These are phyloP conservation scores for Fusarium sp. DNA, from an alignment of 2,329 filamentous ascomycete genomes.

Conservation along the genomic window DNA sequence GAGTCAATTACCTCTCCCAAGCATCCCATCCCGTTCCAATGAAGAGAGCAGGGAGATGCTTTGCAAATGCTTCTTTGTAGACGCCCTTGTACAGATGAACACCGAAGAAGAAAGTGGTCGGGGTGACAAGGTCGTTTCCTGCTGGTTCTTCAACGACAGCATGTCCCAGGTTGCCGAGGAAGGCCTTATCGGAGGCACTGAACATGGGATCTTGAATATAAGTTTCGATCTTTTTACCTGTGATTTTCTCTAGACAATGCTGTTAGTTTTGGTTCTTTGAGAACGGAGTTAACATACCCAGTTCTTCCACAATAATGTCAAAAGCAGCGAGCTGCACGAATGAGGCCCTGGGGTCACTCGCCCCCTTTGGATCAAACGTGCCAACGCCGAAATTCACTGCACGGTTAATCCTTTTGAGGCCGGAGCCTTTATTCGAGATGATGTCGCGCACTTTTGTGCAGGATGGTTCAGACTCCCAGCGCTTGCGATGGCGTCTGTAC, in stretches of 20 bases:
- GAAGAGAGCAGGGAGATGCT: slow-evolving; percentile 62
- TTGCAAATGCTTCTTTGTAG: slow-evolving; percentile 63
- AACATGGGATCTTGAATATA: slow-evolving; percentile 67
- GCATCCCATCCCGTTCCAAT: slow-evolving; percentile 66
- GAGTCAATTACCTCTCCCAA: slow-evolving; percentile 60
- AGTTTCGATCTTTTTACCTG: slow-evolving; percentile 52
- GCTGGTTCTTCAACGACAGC: slow-evolving; percentile 61
- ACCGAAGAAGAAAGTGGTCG: slow-evolving; percentile 67
- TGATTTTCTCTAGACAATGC: slow-evolving; percentile 28
- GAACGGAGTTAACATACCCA: slow-evolving; percentile 51
- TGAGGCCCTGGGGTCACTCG: slow-evolving; percentile 58
- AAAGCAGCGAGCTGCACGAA: slow-evolving; percentile 67
- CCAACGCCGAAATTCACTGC: slow-evolving; percentile 68
- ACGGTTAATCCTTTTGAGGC: slow-evolving; percentile 22
- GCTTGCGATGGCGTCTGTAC: slow-evolving; percentile 42
- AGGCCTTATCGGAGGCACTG: slow-evolving; percentile 59
- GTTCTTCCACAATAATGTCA: slow-evolving; percentile 56
- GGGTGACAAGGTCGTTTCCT: slow-evolving; percentile 62
- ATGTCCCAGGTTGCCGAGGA: slow-evolving; percentile 67
- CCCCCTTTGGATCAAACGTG: slow-evolving; percentile 63
- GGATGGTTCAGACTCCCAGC: slow-evolving; percentile 45
- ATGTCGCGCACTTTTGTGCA: slow-evolving; percentile 50
- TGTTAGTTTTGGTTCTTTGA: neutral
- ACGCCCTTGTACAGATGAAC: slow-evolving; percentile 68
- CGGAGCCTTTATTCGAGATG: slow-evolving; percentile 43